Base-by-base conservation (phyloP, 106 monocot genomes). In the Ottelia alismoides region DNA sequence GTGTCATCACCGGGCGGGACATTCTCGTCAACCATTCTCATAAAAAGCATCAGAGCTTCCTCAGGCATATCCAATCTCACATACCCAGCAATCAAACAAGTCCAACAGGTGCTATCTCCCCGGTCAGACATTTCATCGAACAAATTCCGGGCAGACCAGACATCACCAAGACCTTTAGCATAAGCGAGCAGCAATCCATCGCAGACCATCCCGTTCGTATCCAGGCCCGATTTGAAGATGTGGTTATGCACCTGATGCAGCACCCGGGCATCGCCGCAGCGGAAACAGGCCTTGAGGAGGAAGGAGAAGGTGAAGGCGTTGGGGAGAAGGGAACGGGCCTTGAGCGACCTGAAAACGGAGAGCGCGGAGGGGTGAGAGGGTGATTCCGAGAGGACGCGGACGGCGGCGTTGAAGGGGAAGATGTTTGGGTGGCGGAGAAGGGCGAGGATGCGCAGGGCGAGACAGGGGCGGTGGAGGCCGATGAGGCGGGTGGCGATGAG, bases 291-390 rank as follows among this genome's bases (percentile, higher is more conserved):
- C 51, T 68, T 63, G 22, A 77, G 57, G 52, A 77, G 63, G 45
- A 72, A 72, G 25, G 77, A 77, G 66, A 77, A 72, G 67, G 77
- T 67, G 72, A 77, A 64, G 58, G 57, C 72, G 27, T 71, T 72
- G 68, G 77, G 72, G 2, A 52, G 23, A 11, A 72, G 25, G 17
- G 55, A 23, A 35, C 52, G 62, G 31, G 18, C 62, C 40, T 58
- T 66, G 25, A 77, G 49, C 25, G 47, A 57, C 22, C 28, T 45
- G 67, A 77, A 77, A 27, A 72, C 44, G 18, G 77, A 48, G 63
- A 77, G 40, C 40, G 72, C 66, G 10, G 51, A 11, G 48, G 53
- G 27, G 45, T 31, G 63, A 17, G 24, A 21, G 28, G 50, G 17
- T 27, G 62, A 52, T 17, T 67, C 67, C 40, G 77, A 67, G 47